A percentile compares a stretch with the other conserved stretches of the same genome.
These are phyloP conservation scores for Emmonsiellopsis sp. DNA, from an alignment of 2,329 filamentous ascomycete genomes.

Conservation along the genomic window DNA sequence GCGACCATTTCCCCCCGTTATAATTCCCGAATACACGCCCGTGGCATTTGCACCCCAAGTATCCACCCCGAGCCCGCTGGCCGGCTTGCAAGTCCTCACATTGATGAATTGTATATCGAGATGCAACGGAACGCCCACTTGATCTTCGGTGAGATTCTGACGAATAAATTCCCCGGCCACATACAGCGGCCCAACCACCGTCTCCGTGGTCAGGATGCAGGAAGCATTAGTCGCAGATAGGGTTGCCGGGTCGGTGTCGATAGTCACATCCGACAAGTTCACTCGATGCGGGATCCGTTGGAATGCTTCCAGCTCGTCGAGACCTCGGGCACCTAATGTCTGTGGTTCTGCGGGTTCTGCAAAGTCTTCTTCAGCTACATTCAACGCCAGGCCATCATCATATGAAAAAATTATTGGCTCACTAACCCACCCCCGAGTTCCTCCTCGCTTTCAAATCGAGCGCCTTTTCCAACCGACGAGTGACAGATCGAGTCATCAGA, in stretches of 20 bases:
- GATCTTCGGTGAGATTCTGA: not conserved
- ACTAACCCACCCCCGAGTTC: not conserved
- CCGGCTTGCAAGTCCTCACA: conserved; percentile 36
- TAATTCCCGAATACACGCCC: conserved; percentile 35
- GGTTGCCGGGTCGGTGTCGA: not conserved
- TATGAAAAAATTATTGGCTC: not conserved
- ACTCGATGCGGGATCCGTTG: not conserved
- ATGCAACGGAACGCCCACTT: not conserved
- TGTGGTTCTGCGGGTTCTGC: too few species aligned
- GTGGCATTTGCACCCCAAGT: conserved; percentile 42
- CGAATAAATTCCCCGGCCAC: not conserved
- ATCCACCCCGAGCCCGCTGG: conserved; percentile 32
- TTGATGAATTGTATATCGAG: conserved; percentile 35
- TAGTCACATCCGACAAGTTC: not conserved
- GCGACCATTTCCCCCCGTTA: too few species aligned
- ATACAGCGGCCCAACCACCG: not conserved
- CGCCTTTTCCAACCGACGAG: not conserved
- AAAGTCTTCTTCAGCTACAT: too few species aligned
- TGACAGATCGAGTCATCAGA: not conserved
- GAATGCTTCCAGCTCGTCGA: not conserved
- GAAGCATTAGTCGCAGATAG: not conserved
- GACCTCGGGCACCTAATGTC: not conserved
- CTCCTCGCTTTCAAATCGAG: not conserved
- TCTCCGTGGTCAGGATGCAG: not conserved
- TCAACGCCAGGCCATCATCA: too few species aligned